A percentile compares a stretch with the other conserved stretches of the same genome.
Evolutionary conservation across 495 filamentous ascomycete species (phyloP).

Genomic region (Sordaria brevicollis): DNA sequence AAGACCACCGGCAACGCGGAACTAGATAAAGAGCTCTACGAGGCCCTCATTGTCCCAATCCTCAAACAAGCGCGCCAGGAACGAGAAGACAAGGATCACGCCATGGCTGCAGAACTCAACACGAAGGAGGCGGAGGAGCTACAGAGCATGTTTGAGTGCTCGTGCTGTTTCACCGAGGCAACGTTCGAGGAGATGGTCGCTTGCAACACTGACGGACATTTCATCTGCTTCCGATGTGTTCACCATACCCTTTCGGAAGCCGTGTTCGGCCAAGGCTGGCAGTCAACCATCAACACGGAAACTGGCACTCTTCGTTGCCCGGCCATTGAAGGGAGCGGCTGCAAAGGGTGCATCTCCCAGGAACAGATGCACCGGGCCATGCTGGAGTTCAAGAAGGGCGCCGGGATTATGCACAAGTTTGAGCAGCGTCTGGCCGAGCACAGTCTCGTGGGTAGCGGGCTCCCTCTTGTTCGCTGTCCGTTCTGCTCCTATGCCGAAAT

Average conservation of each 20-base stretch:
- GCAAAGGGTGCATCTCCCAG: constrained; percentile 59
- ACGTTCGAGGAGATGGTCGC: constrained; percentile 74
- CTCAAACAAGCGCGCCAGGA: constrained; percentile 40
- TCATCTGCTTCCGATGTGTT: constrained; percentile 81
- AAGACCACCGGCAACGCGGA: constrained; percentile 66
- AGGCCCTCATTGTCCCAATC: constrained; percentile 56
- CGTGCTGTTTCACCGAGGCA: constrained; percentile 73
- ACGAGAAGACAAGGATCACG: constrained; percentile 52
- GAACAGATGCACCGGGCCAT: constrained; percentile 63
- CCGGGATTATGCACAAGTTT: constrained; percentile 58
- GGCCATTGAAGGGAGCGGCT: constrained; percentile 58
- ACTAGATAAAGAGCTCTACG: constrained; percentile 68
- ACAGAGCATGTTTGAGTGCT: constrained; percentile 72
- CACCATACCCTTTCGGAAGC: constrained; percentile 69
- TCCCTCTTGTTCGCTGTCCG: constrained; percentile 76
- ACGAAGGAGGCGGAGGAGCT: constrained; percentile 61
- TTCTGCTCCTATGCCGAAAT: constrained; percentile 87
- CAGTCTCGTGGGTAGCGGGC: constrained; percentile 53
- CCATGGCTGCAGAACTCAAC: constrained; percentile 58
- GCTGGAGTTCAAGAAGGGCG: constrained; percentile 52
- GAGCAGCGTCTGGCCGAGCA: constrained; percentile 69
- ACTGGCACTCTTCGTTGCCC: constrained; percentile 69
- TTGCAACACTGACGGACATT: constrained; percentile 62
- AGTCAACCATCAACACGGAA: constrained; percentile 60
- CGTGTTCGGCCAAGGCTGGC: constrained; percentile 87